phyloP scores from a whole-genome alignment of 768 basidiomycete genomes.

The Tricholoma matsutake region DNA sequence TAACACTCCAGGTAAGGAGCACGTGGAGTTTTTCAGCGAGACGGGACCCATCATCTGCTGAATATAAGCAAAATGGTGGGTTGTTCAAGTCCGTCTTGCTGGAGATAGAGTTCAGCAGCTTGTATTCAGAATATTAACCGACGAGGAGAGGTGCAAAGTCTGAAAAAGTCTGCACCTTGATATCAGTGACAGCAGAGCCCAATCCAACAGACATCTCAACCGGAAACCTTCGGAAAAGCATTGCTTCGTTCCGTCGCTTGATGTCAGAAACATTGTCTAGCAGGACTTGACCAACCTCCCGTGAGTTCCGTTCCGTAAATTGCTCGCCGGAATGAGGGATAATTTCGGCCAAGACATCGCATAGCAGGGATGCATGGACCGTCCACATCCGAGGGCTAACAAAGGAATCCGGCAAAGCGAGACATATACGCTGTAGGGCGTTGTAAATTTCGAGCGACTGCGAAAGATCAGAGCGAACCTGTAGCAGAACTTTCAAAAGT shows the following conservation, averaged over 20 bases:
- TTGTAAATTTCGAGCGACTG: conserved; percentile 5
- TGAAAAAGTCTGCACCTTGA: conserved; percentile 38
- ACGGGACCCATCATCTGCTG: conserved; percentile 33
- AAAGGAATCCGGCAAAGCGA: conserved; percentile 72
- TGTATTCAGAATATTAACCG: conserved; percentile 7
- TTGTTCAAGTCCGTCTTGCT: conserved; percentile 56
- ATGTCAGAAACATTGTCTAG: conserved; percentile 66
- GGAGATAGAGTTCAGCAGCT: conserved; percentile 79
- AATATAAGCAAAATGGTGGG: conserved; percentile 56
- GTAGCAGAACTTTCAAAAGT: conserved; percentile 54
- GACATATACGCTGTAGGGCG: conserved; percentile 55
- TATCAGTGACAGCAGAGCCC: conserved; percentile 55
- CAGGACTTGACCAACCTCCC: conserved; percentile 47
- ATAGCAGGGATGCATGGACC: conserved; percentile 44
- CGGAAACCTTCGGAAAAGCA: conserved; percentile 69
- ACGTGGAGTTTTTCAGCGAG: conserved; percentile 72
- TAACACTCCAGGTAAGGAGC: conserved; percentile 78
- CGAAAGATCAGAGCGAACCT: conserved; percentile 37
- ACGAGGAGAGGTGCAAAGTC: not conserved
- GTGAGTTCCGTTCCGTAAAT: conserved; percentile 36
- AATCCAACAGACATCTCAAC: conserved; percentile 57
- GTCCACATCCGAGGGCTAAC: conserved; percentile 72
- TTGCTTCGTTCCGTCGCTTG: conserved; percentile 74
- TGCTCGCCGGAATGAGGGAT: conserved; percentile 28
- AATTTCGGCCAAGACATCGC: conserved; percentile 44